Conservation (phyloP, 495 filamentous ascomycete species). For the Hamigera avellanea region DNA sequence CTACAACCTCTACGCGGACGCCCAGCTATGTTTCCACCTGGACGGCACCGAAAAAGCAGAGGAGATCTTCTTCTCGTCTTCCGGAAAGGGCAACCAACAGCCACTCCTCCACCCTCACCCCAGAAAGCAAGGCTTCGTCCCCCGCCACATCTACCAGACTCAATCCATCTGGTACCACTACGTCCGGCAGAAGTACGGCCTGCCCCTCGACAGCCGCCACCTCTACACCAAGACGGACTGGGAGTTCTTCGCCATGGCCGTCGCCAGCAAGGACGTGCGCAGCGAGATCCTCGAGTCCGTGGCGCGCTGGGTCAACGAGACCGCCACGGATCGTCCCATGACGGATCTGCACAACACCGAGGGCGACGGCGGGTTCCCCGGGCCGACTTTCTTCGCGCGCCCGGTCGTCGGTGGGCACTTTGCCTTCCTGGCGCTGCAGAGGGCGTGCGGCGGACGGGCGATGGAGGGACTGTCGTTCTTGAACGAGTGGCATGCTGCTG, state of each 20-base stretch:
- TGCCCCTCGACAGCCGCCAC: slow-evolving; percentile 81
- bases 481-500: slow-evolving; percentile 23
- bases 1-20: slow-evolving; percentile 82
- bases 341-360: slow-evolving; percentile 82
- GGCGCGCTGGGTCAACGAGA: slow-evolving; percentile 80
- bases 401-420: slow-evolving; percentile 86
- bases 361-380: slow-evolving; percentile 53
- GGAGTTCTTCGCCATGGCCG: slow-evolving; percentile 83
- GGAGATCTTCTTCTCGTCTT: background rate
- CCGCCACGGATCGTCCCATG: slow-evolving; percentile 62
- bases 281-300: slow-evolving; percentile 65
- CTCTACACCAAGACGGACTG: slow-evolving; percentile 86
- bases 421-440: slow-evolving; percentile 66
- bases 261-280: slow-evolving; percentile 53
- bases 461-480: slow-evolving; percentile 53
- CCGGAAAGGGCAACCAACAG: slow-evolving; percentile 21
- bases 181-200: slow-evolving; percentile 69
- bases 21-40: slow-evolving; percentile 71
- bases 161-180: slow-evolving; percentile 80
- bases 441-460: slow-evolving; percentile 63
- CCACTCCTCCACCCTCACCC: slow-evolving; percentile 30
- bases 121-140: slow-evolving; percentile 42
- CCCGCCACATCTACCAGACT: slow-evolving; percentile 64
- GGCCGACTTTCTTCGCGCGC: slow-evolving; percentile 63
- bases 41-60: slow-evolving; percentile 21